phyloP scores from a whole-genome alignment of 441 rosid genomes.

The Iberis amara region DNA sequence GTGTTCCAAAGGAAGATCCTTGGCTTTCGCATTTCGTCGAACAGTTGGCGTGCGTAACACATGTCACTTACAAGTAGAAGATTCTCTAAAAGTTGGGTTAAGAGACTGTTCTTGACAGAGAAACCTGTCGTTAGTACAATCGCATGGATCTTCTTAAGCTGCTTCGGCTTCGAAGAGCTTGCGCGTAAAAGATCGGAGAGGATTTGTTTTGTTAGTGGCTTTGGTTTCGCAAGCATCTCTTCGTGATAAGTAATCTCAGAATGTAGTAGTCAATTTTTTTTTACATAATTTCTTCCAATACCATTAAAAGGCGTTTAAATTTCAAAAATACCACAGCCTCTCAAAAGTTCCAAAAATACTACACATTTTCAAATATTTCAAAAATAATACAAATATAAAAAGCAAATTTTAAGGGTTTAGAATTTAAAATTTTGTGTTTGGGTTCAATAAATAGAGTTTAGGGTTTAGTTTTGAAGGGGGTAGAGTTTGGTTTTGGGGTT shows the following conservation, averaged over 20 bases:
- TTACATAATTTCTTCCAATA: too few relatives aligned
- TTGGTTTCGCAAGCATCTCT: slow-evolving; percentile 27
- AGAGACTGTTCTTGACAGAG: slow-evolving; percentile 41
- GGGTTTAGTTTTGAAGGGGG: too few relatives aligned
- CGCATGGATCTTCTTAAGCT: slow-evolving; percentile 37
- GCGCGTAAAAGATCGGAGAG: slow-evolving; percentile 30
- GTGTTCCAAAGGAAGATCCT: slow-evolving; percentile 46
- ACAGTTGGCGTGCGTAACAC: slow-evolving; percentile 38
- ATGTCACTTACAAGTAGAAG: slow-evolving; percentile 27
- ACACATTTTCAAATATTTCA: too few relatives aligned
- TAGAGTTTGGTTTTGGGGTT: too few relatives aligned
- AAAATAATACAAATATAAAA: too few relatives aligned
- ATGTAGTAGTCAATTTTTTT: too few relatives aligned
- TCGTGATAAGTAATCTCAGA: neutral
- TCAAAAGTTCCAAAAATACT: too few relatives aligned
- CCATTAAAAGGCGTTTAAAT: too few relatives aligned
- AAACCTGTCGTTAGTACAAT: slow-evolving; percentile 35
- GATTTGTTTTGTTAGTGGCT: slow-evolving; percentile 32
- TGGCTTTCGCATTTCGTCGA: slow-evolving; percentile 51
- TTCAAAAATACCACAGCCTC: too few relatives aligned
- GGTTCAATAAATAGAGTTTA: too few relatives aligned
- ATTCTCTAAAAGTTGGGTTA: slow-evolving; percentile 30
- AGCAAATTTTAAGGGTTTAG: too few relatives aligned
- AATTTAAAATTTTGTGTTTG: too few relatives aligned
- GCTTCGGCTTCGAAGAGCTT: slow-evolving; percentile 30